phyloP scores from a whole-genome alignment of 768 basidiomycete species.

The Kwoniella dendrophila region DNA sequence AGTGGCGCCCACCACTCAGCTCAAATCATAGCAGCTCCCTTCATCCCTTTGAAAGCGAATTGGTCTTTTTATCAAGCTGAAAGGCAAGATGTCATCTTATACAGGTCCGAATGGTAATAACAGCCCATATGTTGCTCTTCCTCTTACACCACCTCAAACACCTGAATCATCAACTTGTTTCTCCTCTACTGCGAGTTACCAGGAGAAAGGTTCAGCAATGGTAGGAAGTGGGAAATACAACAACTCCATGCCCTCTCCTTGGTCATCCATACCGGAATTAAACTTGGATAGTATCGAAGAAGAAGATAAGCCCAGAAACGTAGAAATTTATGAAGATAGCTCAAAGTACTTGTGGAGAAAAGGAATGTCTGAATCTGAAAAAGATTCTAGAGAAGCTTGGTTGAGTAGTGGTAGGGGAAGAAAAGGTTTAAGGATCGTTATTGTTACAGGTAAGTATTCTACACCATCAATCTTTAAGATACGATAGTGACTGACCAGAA shows the following conservation, averaged over 20 bases:
- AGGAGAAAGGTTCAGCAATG: background rate
- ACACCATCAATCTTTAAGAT: background rate
- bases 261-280: constrained; percentile 12
- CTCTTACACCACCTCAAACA: constrained; percentile 33
- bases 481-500: background rate
- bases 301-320: background rate
- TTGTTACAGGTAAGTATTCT: constrained; percentile 45
- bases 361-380: constrained; percentile 37
- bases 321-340: background rate
- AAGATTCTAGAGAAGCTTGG: constrained; percentile 38
- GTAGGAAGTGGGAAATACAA: background rate
- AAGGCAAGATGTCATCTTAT: too few species aligned
- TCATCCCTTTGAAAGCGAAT: too few species aligned
- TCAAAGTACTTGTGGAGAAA: constrained; percentile 28
- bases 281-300: constrained; percentile 7
- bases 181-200: background rate
- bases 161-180: constrained; percentile 14
- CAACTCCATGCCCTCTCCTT: background rate
- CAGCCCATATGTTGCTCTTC: background rate
- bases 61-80: too few species aligned
- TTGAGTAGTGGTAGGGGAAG: constrained; percentile 33
- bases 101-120: too few species aligned
- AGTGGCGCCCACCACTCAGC: too few species aligned
- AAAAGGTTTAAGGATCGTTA: constrained; percentile 49
- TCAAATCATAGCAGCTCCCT: too few species aligned